Percentiles rank a stretch among this genome's conserved stretches.
Conservation (phyloP, 73 alveolate species). For the Blepharisma japonicum region DNA sequence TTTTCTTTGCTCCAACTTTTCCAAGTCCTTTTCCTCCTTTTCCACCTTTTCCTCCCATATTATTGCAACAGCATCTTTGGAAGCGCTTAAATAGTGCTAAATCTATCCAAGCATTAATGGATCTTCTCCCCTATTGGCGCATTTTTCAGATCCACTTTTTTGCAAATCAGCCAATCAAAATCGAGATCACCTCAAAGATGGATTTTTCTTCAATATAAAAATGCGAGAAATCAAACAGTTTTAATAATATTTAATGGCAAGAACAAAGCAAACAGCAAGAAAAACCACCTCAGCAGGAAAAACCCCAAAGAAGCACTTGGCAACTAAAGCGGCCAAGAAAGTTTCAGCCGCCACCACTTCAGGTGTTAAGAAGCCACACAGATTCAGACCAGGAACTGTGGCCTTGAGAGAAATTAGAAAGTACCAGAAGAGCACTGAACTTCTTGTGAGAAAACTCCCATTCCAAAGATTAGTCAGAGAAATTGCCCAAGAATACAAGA, state of each 20-base stretch:
- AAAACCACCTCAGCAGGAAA: constrained; percentile 65
- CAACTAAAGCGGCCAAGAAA: constrained; percentile 82
- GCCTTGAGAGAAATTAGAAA: constrained; percentile 81
- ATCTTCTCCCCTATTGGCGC: too few species aligned
- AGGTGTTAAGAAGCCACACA: constrained; percentile 86
- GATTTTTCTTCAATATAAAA: too few species aligned
- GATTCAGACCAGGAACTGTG: constrained; percentile 81
- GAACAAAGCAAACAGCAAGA: constrained; percentile 65
- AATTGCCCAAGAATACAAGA: constrained; percentile 72
- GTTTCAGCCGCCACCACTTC: constrained; percentile 50
- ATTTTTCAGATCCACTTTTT: too few species aligned
- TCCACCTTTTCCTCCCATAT: too few species aligned
- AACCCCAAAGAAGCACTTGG: constrained; percentile 72
- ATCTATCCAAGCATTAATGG: too few species aligned
- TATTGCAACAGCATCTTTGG: too few species aligned
- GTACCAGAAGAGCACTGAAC: constrained; percentile 71
- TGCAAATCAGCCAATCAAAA: too few species aligned
- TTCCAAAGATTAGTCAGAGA: constrained; percentile 79
- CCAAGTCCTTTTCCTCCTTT: too few species aligned
- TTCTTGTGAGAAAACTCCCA: constrained; percentile 66
- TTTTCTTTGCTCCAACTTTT: too few species aligned
- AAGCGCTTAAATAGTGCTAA: too few species aligned
- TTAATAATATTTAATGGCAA: constrained; percentile 41
- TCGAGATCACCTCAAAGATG: too few species aligned
- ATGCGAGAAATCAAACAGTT: constrained; percentile 53